Evolutionary conservation across 768 basidiomycete genomes (phyloP).

Genomic region (Boletus reticulatus): DNA sequence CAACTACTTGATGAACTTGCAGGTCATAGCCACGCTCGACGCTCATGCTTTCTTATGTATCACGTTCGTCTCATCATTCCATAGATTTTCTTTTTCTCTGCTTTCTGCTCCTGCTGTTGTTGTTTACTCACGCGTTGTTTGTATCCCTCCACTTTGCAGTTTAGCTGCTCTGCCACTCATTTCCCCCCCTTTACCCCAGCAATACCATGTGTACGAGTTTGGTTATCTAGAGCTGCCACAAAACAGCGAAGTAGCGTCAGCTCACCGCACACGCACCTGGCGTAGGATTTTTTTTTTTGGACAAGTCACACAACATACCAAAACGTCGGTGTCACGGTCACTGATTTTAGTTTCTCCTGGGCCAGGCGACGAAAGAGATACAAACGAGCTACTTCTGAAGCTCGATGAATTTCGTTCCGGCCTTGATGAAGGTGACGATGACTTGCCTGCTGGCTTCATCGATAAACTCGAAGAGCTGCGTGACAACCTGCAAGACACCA

Average conservation of each 20-base stretch:
- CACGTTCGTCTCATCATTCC: conserved; percentile 3
- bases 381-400: neutral
- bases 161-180: neutral
- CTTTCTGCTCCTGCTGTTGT: conserved; percentile 13
- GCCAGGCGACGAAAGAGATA: neutral
- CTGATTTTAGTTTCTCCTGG: too few relatives aligned
- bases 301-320: too few relatives aligned
- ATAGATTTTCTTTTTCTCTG: conserved; percentile 12
- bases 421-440: neutral
- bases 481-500: neutral
- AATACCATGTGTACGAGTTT: too few relatives aligned
- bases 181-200: neutral
- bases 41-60: neutral
- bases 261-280: too few relatives aligned
- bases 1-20: too few relatives aligned
- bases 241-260: too few relatives aligned
- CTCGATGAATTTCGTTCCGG: neutral
- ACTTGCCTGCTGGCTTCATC: neutral
- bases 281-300: too few relatives aligned
- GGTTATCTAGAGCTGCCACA: too few relatives aligned
- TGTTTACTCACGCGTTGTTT: conserved; percentile 10
- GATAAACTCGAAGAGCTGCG: neutral
- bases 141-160: conserved; percentile 2
- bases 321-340: too few relatives aligned
- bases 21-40: neutral